Conservation (phyloP, 768 basidiomycete species). For the Pleurotus pulmonarius region DNA sequence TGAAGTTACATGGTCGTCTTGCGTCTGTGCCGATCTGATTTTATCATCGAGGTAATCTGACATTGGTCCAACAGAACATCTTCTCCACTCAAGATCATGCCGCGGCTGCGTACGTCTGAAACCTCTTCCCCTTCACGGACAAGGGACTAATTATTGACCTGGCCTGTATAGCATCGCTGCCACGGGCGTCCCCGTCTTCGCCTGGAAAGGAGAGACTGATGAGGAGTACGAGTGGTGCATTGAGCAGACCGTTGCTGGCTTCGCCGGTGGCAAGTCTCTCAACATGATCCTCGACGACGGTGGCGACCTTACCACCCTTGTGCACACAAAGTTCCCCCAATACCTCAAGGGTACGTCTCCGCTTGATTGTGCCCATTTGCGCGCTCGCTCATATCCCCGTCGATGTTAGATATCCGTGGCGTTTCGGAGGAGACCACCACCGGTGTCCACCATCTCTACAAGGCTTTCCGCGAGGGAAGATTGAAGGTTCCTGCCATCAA, state of each 20-base stretch:
- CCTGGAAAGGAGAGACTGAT: constrained; percentile 99
- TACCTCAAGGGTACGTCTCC: constrained; percentile 60
- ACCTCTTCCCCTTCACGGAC: neutral
- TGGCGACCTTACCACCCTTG: constrained; percentile 91
- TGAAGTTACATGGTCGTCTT: constrained; percentile 98
- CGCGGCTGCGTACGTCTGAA: constrained; percentile 77
- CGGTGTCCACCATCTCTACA: constrained; percentile 99
- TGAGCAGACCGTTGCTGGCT: constrained; percentile 90
- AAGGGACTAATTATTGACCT: neutral
- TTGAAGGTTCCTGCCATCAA: constrained; percentile 99
- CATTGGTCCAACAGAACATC: constrained; percentile 68
- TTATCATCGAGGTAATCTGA: neutral
- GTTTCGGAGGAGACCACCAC: constrained; percentile 99
- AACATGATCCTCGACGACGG: constrained; percentile 99
- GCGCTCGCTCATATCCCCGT: constrained; percentile 3
- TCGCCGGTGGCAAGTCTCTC: constrained; percentile 75
- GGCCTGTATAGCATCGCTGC: constrained; percentile 73
- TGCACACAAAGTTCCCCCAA: constrained; percentile 96
- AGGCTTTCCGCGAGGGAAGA: constrained; percentile 92
- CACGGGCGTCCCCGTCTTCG: constrained; percentile 96
- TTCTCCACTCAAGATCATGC: constrained; percentile 99
- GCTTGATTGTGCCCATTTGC: neutral
- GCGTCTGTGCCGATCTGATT: constrained; percentile 48
- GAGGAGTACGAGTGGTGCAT: constrained; percentile 99
- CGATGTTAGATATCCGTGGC: constrained; percentile 71